Base-by-base conservation (phyloP, 2,329 filamentous ascomycete species). In the Aureobasidium lini region DNA sequence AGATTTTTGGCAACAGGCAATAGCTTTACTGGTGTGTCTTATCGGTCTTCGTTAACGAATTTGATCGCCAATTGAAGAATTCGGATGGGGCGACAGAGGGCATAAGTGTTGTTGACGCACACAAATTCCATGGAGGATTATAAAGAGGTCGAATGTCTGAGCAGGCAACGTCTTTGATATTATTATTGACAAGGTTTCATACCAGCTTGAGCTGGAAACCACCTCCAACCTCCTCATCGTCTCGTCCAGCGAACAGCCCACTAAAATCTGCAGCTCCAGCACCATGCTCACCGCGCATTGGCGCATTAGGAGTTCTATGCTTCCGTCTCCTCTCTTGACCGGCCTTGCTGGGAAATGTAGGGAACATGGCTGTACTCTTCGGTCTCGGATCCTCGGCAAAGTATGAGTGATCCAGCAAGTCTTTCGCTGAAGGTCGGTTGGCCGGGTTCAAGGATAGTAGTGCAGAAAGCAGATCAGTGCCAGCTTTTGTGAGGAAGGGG, bases 271-370 rank as follows among this genome's bases (percentile, higher is more conserved):
- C 70, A 53, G 75, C 76, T 61, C 72, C 70, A 64, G 71, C 73
- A 1, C 83, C 84, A 60, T 82, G 83, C 53, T 88, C 84, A 0
- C 91, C 92, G 34, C 93, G 79, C 40, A 82, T 83, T 0, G 94
- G 94, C 6, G 94, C 94, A 71, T 91, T 86, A 1, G 94, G 94
- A 63, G 86, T 92, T 62, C 85, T 84, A 61, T 83, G 79, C 39
- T 83, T 79, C 64, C 89, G 79, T 66, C 91, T 79, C 69, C 86
- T 87, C 78, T 99, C 94, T 77, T 94, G 88, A 1, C 91, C 90
- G 0, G 94, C 94, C 73, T 95, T 96, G 67, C 89, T 94, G 0
- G 94, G 94, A 71, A 97, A 99, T 0, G 94, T 97, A 2, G 94
- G 94, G 70, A 99, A 97, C 86, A 99, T 87, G 67, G 87, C 88